Evolutionary conservation across 495 filamentous ascomycete genomes (phyloP), one percentile per base, ranked within the genome.

Genomic region (Viridothelium virens): DNA sequence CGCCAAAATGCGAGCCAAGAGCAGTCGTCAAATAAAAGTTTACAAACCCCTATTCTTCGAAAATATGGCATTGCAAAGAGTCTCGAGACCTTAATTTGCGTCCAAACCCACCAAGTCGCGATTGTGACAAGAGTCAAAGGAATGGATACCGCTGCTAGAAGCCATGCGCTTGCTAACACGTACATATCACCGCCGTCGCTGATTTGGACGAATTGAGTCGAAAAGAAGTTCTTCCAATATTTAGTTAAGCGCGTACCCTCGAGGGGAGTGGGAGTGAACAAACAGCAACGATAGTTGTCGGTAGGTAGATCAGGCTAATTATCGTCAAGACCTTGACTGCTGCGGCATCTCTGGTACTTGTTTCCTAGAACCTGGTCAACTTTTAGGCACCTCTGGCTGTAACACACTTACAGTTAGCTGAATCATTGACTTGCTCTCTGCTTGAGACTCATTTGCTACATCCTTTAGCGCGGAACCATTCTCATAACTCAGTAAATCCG

Each of bases 261-360:
- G 10, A 61, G 53, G 2, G 31, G 12, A n/a, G n/a, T n/a, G 38
- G n/a, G 11, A 56, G 41, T 7, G 18, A 63, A 67, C 76, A 44
- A 63, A 78, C 77, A 4, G 75, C 72, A 34, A 79, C 75, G 25
- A 77, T 70, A 0, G 76, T 76, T 3, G 71, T 65, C 0, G 77
- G 77, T 10, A 79, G 65, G 44, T 74, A 79, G 14, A 79, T 65
- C 10, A 79, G 46, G 1, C 71, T 72, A 18, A 79, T 75, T 0
- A 77, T 61, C 2, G 76, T 78, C 31, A 79, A 62, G 16, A 77
- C 69, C 38, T 76, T 78, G 1, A 79, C 74, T 18, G 74, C 76
- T 2, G 77, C 73, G 5, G 74, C 75, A 66, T 79, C 77, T 31
- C 68, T 53, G 0, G 72, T 73, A 47, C 68, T 74, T 67, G 69